A percentile compares a stretch with the other conserved stretches of the same genome.
Conservation (phyloP, 805 yeast species). For the Grigorovia yakushimaensis region DNA sequence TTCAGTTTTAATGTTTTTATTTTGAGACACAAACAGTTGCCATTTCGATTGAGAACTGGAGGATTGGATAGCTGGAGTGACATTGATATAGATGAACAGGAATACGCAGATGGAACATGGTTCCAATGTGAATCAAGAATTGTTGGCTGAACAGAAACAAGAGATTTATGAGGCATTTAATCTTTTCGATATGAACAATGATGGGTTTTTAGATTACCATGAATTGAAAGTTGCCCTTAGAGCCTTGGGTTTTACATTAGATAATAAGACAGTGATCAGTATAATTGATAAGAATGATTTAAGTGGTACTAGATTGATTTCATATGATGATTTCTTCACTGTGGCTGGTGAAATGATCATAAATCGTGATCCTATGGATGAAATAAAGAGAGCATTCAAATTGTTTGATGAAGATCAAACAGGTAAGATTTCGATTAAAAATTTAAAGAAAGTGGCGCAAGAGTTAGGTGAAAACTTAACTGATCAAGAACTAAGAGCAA, state of each 20-base stretch:
- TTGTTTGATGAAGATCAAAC: slow-evolving; percentile 82
- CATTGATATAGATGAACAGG: not conserved
- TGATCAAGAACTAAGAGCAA: slow-evolving; percentile 88
- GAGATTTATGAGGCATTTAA: slow-evolving; percentile 89
- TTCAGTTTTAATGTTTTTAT: too few relatives aligned
- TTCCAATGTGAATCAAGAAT: slow-evolving; percentile 34
- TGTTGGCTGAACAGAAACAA: slow-evolving; percentile 78
- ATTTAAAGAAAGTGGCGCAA: slow-evolving; percentile 79
- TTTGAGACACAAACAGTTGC: not conserved
- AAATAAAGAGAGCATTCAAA: slow-evolving; percentile 79
- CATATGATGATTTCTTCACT: slow-evolving; percentile 69
- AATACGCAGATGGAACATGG: not conserved
- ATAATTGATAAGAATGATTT: slow-evolving; percentile 75
- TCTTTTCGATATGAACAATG: slow-evolving; percentile 85
- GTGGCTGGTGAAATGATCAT: slow-evolving; percentile 71
- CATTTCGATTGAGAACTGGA: too few relatives aligned
- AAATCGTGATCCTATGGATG: slow-evolving; percentile 87
- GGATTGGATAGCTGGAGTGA: too few relatives aligned
- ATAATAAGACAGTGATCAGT: slow-evolving; percentile 64
- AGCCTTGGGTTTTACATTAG: slow-evolving; percentile 83
- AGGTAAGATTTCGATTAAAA: slow-evolving; percentile 74
- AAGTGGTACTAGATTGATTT: slow-evolving; percentile 50
- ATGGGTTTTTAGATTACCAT: slow-evolving; percentile 84
- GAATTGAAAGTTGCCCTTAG: slow-evolving; percentile 89
- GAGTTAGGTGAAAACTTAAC: slow-evolving; percentile 86